Evolutionary conservation across 208 protist species (phyloP).

Genomic region (Herpetomonas samuelpessoai): DNA sequence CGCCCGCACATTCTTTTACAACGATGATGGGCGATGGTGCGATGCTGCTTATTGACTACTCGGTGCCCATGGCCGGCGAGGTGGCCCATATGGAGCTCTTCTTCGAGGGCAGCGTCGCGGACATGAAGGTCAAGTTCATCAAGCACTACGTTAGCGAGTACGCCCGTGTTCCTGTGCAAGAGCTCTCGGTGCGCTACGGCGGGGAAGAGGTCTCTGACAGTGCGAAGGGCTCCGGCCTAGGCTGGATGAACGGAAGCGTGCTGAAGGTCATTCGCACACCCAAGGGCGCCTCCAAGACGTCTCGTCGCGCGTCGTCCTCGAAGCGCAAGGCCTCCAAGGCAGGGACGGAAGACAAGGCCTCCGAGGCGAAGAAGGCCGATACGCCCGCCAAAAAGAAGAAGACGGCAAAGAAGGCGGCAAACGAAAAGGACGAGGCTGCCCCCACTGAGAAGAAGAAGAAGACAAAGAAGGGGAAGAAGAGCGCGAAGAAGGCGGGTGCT

Average conservation of each 20-base stretch:
- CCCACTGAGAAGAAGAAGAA: not conserved
- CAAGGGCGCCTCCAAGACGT: not conserved
- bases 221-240: conserved; percentile 4
- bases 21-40: conserved; percentile 19
- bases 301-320: not conserved
- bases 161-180: conserved; percentile 12
- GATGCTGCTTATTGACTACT: conserved; percentile 24
- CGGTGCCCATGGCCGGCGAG: not conserved
- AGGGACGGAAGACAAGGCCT: too few relatives aligned
- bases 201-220: conserved; percentile 1
- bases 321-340: not conserved
- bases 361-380: conserved; percentile 4
- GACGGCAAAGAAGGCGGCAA: not conserved
- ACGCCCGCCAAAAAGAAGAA: conserved; percentile 8
- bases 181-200: conserved; percentile 1
- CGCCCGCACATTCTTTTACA: conserved; percentile 12
- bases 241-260: conserved; percentile 10
- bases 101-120: conserved; percentile 17
- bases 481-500: not conserved
- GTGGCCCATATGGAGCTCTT: conserved; percentile 23
- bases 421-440: not conserved
- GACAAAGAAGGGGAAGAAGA: conserved; percentile 4
- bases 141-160: conserved; percentile 17
- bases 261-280: conserved; percentile 2
- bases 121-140: conserved; percentile 10